A percentile compares a stretch with the other conserved stretches of the same genome.
These are phyloP conservation scores for Spiraea crenata DNA, from an alignment of 331 rosid species.

Conservation along the genomic window DNA sequence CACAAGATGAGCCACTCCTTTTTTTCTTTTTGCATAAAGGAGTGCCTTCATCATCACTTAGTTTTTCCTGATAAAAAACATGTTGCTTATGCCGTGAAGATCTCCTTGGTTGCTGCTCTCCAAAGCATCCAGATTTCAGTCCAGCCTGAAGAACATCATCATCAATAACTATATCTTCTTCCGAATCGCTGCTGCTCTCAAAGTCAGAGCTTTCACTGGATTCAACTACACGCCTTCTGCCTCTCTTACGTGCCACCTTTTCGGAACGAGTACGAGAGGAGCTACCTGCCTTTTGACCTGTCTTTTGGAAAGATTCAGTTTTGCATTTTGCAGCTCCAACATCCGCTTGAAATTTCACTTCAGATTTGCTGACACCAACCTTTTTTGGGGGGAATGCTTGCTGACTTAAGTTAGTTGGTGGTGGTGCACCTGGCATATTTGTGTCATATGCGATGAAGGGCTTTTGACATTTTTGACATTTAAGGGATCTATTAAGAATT, in stretches of 20 bases:
- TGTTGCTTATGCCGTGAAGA: slow-evolving; percentile 58
- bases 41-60: slow-evolving; percentile 44
- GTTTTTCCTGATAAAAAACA: slow-evolving; percentile 66
- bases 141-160: slow-evolving; percentile 38
- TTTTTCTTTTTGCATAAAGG: slow-evolving; percentile 38
- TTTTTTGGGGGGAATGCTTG: slow-evolving; percentile 44
- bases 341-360: slow-evolving; percentile 29
- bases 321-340: slow-evolving; percentile 30
- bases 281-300: slow-evolving; percentile 20
- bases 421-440: slow-evolving; percentile 35
- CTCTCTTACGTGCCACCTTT: slow-evolving; percentile 49
- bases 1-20: slow-evolving; percentile 36
- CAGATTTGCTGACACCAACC: slow-evolving; percentile 39
- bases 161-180: slow-evolving; percentile 38
- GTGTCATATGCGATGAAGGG: slow-evolving; percentile 67
- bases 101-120: slow-evolving; percentile 45
- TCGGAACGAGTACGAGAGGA: slow-evolving; percentile 29
- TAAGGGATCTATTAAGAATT: slow-evolving; percentile 62
- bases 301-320: slow-evolving; percentile 26
- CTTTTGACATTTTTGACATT: slow-evolving; percentile 62
- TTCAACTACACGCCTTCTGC: slow-evolving; percentile 44
- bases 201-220: slow-evolving; percentile 36
- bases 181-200: slow-evolving; percentile 37
- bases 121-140: slow-evolving; percentile 27
- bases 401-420: slow-evolving; percentile 41